Evolutionary conservation across 768 basidiomycete genomes (phyloP), one percentile per base, ranked within the genome.

Genomic region (Suillus paluster): DNA sequence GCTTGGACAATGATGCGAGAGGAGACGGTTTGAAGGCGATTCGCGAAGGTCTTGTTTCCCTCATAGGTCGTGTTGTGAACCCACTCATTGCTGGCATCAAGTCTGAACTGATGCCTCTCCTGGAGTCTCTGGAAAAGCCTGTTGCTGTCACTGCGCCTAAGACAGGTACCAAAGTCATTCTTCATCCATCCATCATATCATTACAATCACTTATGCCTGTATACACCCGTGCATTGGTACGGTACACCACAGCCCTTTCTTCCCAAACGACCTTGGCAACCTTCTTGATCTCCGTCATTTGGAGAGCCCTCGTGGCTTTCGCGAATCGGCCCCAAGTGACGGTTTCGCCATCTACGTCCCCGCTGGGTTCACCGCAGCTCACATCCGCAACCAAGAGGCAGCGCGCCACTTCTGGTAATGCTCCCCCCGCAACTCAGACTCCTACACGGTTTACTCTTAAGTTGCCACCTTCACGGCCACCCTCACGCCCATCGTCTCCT

Each of bases 261-360:
- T 81, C 88, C 0, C 89, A 94, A 66, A 76, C 84, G 17, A 75
- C 81, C 1, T 79, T 93, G 17, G 90, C 90, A 1, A 84, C 87
- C 3, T 82, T 92, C 65, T 80, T 91, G 64, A 92, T 93, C 67
- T 86, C 86, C 19, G 73, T 91, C 1, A 75, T 91, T 2, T 94
- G 92, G 92, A 87, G 84, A 23, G 86, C 84, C 9, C 79, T 93
- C 57, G 85, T 92, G 30, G 88, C 90, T 23, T 70, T 94, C 34
- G 81, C 89, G 12, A 82, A 90, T 71, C 84, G 92, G n/a, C 61
- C 66, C 5, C 52, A 34, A 23, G 65, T 68, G 4, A 77, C 79
- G 14, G 75, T 79, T 50, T 66, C 72, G 4, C 73, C 76, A 10
- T 70, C 74, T 7, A 75, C 80, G 11, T 77, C 80, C 4, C 75